phyloP scores from a whole-genome alignment of 1,284 basidiomycete genomes.

The Apiotrichum porosum region DNA sequence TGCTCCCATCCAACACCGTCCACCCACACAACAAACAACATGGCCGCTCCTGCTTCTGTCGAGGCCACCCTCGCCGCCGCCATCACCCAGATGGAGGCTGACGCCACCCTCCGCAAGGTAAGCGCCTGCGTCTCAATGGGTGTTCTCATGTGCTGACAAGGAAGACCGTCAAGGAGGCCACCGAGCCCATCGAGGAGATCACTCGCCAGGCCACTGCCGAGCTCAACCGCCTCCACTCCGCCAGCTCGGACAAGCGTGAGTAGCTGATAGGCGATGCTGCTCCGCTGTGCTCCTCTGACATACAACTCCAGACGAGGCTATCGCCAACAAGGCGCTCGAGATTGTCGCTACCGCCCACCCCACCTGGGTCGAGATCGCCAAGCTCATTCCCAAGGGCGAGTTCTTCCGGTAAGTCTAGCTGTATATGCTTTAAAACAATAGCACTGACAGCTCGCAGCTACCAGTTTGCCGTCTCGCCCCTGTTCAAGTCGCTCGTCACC shows the following conservation, averaged over 20 bases:
- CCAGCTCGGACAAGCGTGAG: conserved; percentile 37
- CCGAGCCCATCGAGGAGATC: conserved; percentile 45
- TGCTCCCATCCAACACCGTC: no score
- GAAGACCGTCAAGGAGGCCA: conserved; percentile 41
- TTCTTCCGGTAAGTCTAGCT: conserved; percentile 38
- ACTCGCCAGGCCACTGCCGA: conserved; percentile 37
- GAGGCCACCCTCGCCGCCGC: conserved; percentile 30
- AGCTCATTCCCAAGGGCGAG: conserved; percentile 43
- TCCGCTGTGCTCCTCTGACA: not conserved
- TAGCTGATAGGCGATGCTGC: no score
- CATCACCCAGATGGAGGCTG: conserved; percentile 42
- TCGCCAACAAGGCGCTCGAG: conserved; percentile 35
- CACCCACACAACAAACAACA: conserved; percentile 1
- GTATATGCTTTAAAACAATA: no score
- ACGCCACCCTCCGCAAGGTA: conserved; percentile 45
- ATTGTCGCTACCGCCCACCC: conserved; percentile 27
- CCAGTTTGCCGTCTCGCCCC: conserved; percentile 37
- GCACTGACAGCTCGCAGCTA: no score
- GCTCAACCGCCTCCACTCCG: conserved; percentile 44
- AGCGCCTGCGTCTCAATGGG: conserved; percentile 2
- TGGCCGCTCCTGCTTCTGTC: conserved; percentile 13
- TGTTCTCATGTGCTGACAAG: no score
- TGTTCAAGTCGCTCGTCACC: conserved; percentile 40
- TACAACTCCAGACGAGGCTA: conserved; percentile 30
- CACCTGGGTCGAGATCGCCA: conserved; percentile 37